Evolutionary conservation across 805 yeast species (phyloP).

Genomic region (Dipodascopsis uninucleata): DNA sequence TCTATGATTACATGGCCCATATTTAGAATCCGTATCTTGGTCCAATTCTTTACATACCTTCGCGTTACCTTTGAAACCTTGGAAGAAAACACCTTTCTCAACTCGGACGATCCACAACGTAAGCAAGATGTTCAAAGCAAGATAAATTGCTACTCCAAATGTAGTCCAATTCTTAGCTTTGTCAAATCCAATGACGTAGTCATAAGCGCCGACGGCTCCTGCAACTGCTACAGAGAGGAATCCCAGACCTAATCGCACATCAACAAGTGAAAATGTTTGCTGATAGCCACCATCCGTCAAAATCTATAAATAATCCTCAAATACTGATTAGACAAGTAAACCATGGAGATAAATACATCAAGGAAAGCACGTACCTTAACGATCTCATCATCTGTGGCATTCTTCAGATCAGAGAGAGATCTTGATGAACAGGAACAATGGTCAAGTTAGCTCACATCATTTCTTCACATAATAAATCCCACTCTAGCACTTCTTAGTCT

Average conservation of each 20-base stretch:
- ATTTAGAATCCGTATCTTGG: neutral
- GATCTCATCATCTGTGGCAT: conserved; percentile 34
- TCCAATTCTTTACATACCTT: conserved; percentile 8
- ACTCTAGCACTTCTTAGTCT: neutral
- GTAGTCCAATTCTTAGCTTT: conserved; percentile 30
- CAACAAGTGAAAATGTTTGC: conserved; percentile 28
- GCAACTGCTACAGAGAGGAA: conserved; percentile 34
- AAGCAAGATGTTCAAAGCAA: conserved; percentile 29
- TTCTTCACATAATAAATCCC: neutral
- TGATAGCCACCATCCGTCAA: conserved; percentile 31
- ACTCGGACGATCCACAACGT: conserved; percentile 30
- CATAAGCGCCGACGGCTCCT: conserved; percentile 31
- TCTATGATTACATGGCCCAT: neutral
- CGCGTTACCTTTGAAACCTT: conserved; percentile 30
- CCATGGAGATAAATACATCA: neutral
- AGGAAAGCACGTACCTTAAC: conserved; percentile 26
- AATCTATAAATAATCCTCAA: conserved; percentile 24
- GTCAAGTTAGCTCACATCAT: neutral
- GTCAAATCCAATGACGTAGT: conserved; percentile 35
- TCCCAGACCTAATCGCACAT: conserved; percentile 34
- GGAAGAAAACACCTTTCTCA: conserved; percentile 33
- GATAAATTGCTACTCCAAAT: conserved; percentile 33
- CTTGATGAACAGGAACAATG: conserved; percentile 15
- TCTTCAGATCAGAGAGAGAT: conserved; percentile 34
- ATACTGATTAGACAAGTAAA: neutral